Evolutionary conservation across 768 basidiomycete species (phyloP).

Genomic region (Butyriboletus loyo): DNA sequence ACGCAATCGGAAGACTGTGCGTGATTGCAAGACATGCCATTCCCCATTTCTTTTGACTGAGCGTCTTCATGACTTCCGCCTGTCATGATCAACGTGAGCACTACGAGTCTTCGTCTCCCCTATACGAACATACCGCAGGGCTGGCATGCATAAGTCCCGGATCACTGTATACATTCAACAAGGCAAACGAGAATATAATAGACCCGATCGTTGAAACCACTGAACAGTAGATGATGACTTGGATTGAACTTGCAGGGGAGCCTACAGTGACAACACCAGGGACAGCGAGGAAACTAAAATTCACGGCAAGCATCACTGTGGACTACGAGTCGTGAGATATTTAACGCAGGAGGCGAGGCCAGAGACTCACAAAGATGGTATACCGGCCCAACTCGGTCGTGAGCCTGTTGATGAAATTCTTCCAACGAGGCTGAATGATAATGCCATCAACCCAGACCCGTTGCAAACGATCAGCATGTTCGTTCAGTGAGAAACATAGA

Average conservation of each 20-base stretch:
- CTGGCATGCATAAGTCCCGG: constrained; percentile 1
- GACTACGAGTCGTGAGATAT: constrained; percentile 4
- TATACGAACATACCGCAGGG: constrained; percentile 3
- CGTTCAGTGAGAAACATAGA: constrained; percentile 1
- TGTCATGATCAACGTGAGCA: background rate
- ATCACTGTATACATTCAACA: constrained; percentile 13
- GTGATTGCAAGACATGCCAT: constrained; percentile 13
- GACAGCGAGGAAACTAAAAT: constrained; percentile 14
- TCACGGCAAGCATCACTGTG: constrained; percentile 18
- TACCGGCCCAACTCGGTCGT: constrained; percentile 6
- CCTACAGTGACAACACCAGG: background rate
- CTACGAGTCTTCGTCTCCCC: too few species aligned
- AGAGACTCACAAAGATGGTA: constrained; percentile 10
- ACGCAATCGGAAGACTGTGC: constrained; percentile 14
- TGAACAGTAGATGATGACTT: constrained; percentile 12
- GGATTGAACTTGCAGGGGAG: background rate
- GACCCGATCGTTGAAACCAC: constrained; percentile 8
- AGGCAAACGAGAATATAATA: constrained; percentile 8
- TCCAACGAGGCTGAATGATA: constrained; percentile 12
- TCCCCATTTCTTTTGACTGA: constrained; percentile 1
- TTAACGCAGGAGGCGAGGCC: background rate
- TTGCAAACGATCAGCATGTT: constrained; percentile 11
- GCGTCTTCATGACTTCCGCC: constrained; percentile 1
- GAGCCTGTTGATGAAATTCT: constrained; percentile 6
- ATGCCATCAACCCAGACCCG: constrained; percentile 11